Evolutionary conservation across 495 filamentous ascomycete species (phyloP), one percentile per base, ranked within the genome.

Genomic region (Aspergillus nidulans): DNA sequence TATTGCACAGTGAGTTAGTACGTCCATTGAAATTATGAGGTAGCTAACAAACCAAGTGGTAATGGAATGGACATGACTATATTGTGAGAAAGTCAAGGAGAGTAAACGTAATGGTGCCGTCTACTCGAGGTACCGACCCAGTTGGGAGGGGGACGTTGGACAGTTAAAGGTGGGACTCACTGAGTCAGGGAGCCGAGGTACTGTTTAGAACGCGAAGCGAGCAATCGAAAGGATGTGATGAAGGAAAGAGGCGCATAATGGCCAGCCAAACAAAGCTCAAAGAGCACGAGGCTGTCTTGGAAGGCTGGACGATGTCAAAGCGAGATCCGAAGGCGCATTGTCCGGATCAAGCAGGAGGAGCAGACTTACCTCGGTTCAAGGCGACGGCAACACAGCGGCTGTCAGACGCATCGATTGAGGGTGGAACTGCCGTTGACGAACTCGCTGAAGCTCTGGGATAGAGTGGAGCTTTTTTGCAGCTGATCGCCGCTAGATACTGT

Each of bases 351-450:
- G 21, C 23, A 45, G 21, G 36, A 19, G 39, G n/a, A 7, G 21
- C n/a, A 56, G 15, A 56, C 38, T 42, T 50, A 40, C 53, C 53
- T 56, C 53, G 53, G 53, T 24, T 34, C 6, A n/a, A 13, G 39
- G 16, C 39, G 39, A 13, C 21, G 39, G 39, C 39, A 42, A 19
- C 39, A 34, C 8, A 34, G 30, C 30, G 30, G 30, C 30, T 7
- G 9, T 12, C 2, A 13, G 30, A 34, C 9, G 30, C 4, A 34
- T 34, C 30, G 15, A 28, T 4, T 9, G n/a, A n/a, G n/a, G 26
- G 30, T 12, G 15, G 2, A 34, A 6, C 4, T 13, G 6, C 4
- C 9, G 30, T 7, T 34, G 30, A 34, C 10, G 30, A 13, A 34
- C 2, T 34, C 10, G 30, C 30, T 7, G 30, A 12, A 34, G 30